These are phyloP conservation scores for Whalleya microplaca DNA, from an alignment of 2,329 filamentous ascomycete species.

Conservation along the genomic window DNA sequence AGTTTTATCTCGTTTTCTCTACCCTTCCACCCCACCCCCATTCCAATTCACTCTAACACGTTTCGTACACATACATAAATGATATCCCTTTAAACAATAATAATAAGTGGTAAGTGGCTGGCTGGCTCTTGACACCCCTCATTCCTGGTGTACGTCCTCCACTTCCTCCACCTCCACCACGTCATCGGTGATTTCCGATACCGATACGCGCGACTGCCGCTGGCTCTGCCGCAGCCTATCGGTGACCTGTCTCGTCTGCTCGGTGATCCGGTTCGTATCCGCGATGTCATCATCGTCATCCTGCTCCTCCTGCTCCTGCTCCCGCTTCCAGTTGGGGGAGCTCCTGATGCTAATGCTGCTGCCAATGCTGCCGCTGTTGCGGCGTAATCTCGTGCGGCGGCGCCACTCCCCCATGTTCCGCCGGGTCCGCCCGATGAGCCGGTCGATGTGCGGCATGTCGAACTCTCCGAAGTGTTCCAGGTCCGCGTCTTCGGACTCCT, in stretches of 20 bases:
- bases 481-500: conserved; percentile 26
- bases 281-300: conserved; percentile 8
- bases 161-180: background rate
- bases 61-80: too few relatives aligned
- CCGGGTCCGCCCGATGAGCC: conserved; percentile 13
- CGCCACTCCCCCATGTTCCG: conserved; percentile 6
- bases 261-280: conserved; percentile 19
- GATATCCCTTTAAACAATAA: too few relatives aligned
- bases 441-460: conserved; percentile 12
- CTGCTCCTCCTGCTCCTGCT: background rate
- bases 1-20: too few relatives aligned
- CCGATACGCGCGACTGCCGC: background rate
- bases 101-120: too few relatives aligned
- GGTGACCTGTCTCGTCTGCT: conserved; percentile 18
- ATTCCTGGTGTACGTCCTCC: too few relatives aligned
- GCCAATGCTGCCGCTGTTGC: too few relatives aligned
- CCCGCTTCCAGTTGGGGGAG: background rate
- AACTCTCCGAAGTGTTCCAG: conserved; percentile 24
- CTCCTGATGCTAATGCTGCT: too few relatives aligned
- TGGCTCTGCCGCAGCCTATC: conserved; percentile 12
- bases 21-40: too few relatives aligned
- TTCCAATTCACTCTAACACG: too few relatives aligned
- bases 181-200: background rate
- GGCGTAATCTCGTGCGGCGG: conserved; percentile 11
- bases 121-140: too few relatives aligned